A percentile compares a stretch with the other conserved stretches of the same genome.
Conservation (phyloP, 2,329 filamentous ascomycete genomes). For the Juglanconis sp. region DNA sequence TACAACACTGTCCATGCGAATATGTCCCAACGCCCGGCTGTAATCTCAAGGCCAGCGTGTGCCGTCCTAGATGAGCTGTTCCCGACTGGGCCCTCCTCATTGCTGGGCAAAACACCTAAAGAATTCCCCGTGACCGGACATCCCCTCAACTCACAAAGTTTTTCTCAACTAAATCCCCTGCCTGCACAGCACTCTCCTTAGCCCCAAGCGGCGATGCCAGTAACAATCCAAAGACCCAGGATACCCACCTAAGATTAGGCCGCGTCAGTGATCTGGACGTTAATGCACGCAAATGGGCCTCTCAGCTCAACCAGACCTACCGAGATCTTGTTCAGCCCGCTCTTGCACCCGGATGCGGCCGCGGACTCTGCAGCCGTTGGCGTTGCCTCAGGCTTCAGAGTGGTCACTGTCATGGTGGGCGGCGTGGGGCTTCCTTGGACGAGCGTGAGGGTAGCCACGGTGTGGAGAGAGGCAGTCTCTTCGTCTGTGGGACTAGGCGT, state of each 20-base stretch:
- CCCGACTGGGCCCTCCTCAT: not conserved
- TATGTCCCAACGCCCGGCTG: not conserved
- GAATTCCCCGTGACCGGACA: no score
- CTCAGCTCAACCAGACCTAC: not conserved
- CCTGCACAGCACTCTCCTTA: not conserved
- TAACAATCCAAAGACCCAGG: slow-evolving; percentile 7
- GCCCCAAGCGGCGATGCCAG: not conserved
- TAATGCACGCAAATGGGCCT: not conserved
- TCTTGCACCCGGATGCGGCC: not conserved
- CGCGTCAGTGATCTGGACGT: not conserved
- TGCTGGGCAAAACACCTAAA: no score
- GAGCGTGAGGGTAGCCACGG: not conserved
- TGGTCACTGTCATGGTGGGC: not conserved
- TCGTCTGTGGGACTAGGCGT: not conserved
- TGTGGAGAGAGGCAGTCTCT: not conserved
- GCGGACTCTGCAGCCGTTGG: not conserved
- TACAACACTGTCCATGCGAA: not conserved
- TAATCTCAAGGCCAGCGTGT: not conserved
- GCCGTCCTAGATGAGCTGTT: not conserved
- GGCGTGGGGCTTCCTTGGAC: not conserved
- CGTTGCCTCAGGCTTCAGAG: not conserved
- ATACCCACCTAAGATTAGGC: not conserved
- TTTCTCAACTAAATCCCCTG: no score
- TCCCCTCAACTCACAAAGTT: no score
- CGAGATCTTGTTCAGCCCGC: not conserved